Evolutionary conservation across 805 yeast species (phyloP).

Genomic region (Teunomyces gatunensis): DNA sequence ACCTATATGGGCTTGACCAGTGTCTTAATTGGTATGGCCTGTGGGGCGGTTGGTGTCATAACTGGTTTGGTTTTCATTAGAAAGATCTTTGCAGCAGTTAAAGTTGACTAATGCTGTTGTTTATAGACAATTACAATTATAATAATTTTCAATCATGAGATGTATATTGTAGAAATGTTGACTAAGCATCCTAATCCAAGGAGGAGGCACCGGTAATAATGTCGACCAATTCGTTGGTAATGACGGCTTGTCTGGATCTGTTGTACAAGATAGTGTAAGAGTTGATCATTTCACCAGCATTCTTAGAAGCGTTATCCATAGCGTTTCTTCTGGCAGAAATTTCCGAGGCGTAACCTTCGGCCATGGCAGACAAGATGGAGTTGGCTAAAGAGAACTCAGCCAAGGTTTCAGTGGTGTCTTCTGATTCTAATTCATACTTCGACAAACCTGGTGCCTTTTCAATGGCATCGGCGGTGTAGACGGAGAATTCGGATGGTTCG

Average conservation of each 20-base stretch:
- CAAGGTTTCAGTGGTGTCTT: constrained; percentile 65
- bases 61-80: constrained; percentile 66
- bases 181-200: constrained; percentile 60
- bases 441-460: constrained; percentile 83
- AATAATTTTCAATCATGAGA: constrained; percentile 5
- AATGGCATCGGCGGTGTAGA: constrained; percentile 68
- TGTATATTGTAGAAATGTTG: constrained; percentile 4
- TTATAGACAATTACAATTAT: neutral
- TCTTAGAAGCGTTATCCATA: constrained; percentile 99
- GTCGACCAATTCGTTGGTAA: constrained; percentile 98
- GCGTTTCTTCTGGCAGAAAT: constrained; percentile 98
- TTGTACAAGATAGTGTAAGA: constrained; percentile 95
- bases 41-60: constrained; percentile 73
- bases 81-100: constrained; percentile 56
- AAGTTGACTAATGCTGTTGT: constrained; percentile 18
- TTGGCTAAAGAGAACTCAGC: constrained; percentile 89
- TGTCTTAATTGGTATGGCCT: constrained; percentile 59
- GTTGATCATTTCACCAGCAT: constrained; percentile 98
- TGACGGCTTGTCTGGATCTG: constrained; percentile 99
- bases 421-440: constrained; percentile 72
- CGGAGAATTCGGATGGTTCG: constrained; percentile 72
- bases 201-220: constrained; percentile 99
- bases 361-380: constrained; percentile 85
- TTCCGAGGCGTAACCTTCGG: constrained; percentile 98
- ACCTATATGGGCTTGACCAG: constrained; percentile 69